Base-by-base conservation (phyloP, 2,329 filamentous ascomycete species). In the Fusarium cicatricum region DNA sequence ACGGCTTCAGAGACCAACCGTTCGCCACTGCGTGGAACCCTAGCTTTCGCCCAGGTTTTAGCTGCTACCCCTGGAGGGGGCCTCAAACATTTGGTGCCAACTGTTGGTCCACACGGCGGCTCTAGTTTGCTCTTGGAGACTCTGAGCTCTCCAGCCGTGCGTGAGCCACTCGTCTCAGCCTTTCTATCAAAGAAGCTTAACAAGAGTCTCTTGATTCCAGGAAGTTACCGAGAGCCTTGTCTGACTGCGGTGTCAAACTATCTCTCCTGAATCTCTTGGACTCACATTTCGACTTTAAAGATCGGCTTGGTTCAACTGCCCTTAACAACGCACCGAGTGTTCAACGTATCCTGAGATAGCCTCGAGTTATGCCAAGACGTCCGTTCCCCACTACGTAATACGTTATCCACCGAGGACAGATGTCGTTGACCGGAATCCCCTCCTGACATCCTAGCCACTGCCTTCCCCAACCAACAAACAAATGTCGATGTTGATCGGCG, bases 1-100 rank as follows among this genome's bases (percentile, higher is more conserved):
- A 66, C 62, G 51, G 55, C 60, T 37, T 41, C 60, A 66, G 58
- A 54, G 46, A 60, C 50, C 39, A 58, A 46, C 51, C 61, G 58
- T 58, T 65, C 47, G 45, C 50, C 55, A 65, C 58, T 26, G 32
- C 61, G 54, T 65, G 55, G 58, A 60, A 55, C 55, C 55, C 51
- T 53, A 39, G 51, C 49, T 47, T 44, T 37, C 10, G 42, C 45
- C 3, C 42, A 26, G 36, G 28, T 26, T 54, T 57, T 41, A 23
- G 34, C 40, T 50, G 38, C 40, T 26, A 29, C 21, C 37, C 28
- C 36, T 17, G 23, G 39, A 16, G 21, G 33, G 28, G 38, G 47
- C 38, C 31, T 36, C 36, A 28, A 41, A 42, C 42, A 23, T 19
- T 23, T 51, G 31, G 40, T 29, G 32, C 33, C 48, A 31, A 32